Evolutionary conservation across 2,329 filamentous ascomycete species (phyloP).

Genomic region (Cryphonectria naterciae): DNA sequence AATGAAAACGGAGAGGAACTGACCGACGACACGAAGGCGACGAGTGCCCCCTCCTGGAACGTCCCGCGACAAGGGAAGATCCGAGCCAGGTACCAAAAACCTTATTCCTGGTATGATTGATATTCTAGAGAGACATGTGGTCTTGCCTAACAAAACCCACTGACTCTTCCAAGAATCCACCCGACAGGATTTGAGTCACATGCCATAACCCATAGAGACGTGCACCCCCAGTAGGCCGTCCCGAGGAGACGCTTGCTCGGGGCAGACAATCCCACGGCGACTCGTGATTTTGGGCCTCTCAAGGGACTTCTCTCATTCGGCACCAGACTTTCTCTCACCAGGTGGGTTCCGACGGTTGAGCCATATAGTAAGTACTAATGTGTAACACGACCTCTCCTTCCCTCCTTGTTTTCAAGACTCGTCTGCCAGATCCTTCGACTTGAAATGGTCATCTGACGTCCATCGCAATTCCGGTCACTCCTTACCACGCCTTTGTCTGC

Average conservation of each 20-base stretch:
- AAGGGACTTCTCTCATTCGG: neutral
- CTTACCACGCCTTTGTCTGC: neutral
- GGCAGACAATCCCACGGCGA: too few relatives aligned
- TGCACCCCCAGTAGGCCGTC: neutral
- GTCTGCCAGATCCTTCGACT: constrained; percentile 2
- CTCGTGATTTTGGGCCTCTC: neutral
- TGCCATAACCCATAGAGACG: neutral
- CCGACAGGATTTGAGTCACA: neutral
- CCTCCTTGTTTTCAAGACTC: neutral
- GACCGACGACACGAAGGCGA: neutral
- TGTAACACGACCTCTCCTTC: neutral
- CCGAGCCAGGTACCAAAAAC: constrained; percentile 25
- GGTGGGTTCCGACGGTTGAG: neutral
- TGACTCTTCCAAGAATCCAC: neutral
- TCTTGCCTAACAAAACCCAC: neutral
- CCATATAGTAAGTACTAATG: neutral
- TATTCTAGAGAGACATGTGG: neutral
- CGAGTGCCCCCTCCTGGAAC: neutral
- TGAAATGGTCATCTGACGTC: neutral
- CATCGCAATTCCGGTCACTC: constrained; percentile 17
- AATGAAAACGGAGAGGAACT: constrained; percentile 1
- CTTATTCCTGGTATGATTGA: constrained; percentile 13
- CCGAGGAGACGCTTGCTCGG: neutral
- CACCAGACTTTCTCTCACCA: neutral
- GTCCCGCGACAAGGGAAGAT: constrained; percentile 24